phyloP scores from a whole-genome alignment of 805 yeast species.

The Wickerhamomyces hampshirensis region DNA sequence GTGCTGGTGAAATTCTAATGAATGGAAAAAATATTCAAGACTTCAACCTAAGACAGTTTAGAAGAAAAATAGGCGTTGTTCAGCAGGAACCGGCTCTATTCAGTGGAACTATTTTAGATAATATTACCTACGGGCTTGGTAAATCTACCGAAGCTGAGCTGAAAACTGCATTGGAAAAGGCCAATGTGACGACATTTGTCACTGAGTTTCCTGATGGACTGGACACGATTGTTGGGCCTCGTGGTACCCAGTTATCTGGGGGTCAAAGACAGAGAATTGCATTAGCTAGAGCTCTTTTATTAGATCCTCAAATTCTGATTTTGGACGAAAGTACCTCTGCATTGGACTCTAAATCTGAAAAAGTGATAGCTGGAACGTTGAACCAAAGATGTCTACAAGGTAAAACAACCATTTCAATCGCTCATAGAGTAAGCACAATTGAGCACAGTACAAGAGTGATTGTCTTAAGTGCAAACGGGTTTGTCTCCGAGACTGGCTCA shows the following conservation, averaged over 20 bases:
- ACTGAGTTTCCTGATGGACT: slow-evolving; percentile 74
- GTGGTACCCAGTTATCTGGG: slow-evolving; percentile 87
- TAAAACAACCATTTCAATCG: slow-evolving; percentile 79
- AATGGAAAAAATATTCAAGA: slow-evolving; percentile 60
- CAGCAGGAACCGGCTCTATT: slow-evolving; percentile 90
- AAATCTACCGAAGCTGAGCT: slow-evolving; percentile 57
- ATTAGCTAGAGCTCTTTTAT: slow-evolving; percentile 78
- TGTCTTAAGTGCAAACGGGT: slow-evolving; percentile 70
- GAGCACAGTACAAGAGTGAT: slow-evolving; percentile 75
- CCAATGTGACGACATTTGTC: slow-evolving; percentile 71
- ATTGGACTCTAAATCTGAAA: slow-evolving; percentile 82
- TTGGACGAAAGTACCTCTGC: slow-evolving; percentile 96
- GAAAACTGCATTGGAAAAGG: slow-evolving; percentile 54
- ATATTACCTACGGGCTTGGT: slow-evolving; percentile 67
- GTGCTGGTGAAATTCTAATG: slow-evolving; percentile 54
- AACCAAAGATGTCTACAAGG: slow-evolving; percentile 48
- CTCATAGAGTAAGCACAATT: slow-evolving; percentile 87
- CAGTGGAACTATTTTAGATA: slow-evolving; percentile 80
- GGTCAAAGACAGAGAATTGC: slow-evolving; percentile 95
- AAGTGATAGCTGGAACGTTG: slow-evolving; percentile 74
- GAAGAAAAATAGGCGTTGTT: slow-evolving; percentile 80
- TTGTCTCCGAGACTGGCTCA: slow-evolving; percentile 67
- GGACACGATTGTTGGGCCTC: slow-evolving; percentile 79
- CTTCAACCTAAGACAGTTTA: slow-evolving; percentile 65
- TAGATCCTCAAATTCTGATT: slow-evolving; percentile 74